phyloP scores from a whole-genome alignment of 176 grass and related monocot genomes.

The Olyra latifolia region DNA sequence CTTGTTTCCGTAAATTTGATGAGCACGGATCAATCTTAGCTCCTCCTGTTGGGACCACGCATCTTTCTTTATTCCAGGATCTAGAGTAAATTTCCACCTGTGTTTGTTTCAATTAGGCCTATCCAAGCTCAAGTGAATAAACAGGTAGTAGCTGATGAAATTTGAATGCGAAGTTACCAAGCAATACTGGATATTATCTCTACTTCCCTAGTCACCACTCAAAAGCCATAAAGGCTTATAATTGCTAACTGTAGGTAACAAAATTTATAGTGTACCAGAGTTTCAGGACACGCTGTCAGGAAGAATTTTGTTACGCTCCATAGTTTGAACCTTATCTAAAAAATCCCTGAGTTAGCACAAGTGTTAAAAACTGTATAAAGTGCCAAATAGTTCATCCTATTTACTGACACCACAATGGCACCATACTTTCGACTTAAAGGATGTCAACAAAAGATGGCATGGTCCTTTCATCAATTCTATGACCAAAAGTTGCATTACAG shows the following conservation, averaged over 20 bases:
- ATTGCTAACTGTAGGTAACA: not conserved
- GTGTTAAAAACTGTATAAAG: not conserved
- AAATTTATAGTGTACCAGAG: constrained; percentile 22
- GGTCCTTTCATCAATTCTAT: constrained; percentile 10
- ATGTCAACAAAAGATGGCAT: constrained; percentile 4
- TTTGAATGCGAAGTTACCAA: constrained; percentile 3
- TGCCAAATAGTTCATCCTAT: not conserved
- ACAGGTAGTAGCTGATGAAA: not conserved
- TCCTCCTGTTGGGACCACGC: constrained; percentile 69
- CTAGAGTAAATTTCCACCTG: constrained; percentile 59
- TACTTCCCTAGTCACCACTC: constrained; percentile 3
- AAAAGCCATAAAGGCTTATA: constrained; percentile 22
- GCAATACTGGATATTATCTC: not conserved
- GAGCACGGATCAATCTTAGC: constrained; percentile 66
- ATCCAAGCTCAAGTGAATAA: not conserved
- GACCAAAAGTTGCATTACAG: constrained; percentile 23
- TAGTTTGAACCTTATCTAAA: not conserved
- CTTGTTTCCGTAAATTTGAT: constrained; percentile 73
- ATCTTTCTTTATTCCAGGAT: constrained; percentile 65
- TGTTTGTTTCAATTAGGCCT: constrained; percentile 15
- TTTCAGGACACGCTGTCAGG: not conserved
- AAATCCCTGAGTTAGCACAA: not conserved
- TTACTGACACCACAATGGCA: not conserved
- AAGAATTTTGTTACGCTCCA: not conserved
- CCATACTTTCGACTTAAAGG: not conserved